Evolutionary conservation across 2,329 filamentous ascomycete genomes (phyloP).

Genomic region (Neocucurbitaria cava): DNA sequence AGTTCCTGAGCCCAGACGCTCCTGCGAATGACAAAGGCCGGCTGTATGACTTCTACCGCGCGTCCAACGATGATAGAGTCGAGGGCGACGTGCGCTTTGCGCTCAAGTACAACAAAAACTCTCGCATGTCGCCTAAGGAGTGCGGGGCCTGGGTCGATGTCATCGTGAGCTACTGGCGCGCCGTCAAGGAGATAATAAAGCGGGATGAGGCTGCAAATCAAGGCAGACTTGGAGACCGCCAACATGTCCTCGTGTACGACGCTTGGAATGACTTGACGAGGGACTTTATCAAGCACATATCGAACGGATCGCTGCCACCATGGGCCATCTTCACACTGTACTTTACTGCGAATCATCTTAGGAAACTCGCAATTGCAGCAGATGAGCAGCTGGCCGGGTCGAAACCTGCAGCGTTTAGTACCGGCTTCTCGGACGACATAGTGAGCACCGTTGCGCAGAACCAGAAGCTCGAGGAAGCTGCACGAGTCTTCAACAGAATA

Average conservation of each 20-base stretch:
- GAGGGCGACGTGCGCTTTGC: conserved; percentile 73
- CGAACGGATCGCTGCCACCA: conserved; percentile 75
- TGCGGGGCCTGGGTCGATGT: conserved; percentile 85
- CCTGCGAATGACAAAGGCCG: conserved; percentile 68
- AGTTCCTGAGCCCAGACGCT: conserved; percentile 75
- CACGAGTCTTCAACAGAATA: conserved; percentile 87
- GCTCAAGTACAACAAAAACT: conserved; percentile 69
- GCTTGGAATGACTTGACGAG: conserved; percentile 87
- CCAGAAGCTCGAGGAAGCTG: conserved; percentile 87
- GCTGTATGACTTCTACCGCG: conserved; percentile 73
- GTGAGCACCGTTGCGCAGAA: conserved; percentile 70
- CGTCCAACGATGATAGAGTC: conserved; percentile 70
- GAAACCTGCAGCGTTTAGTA: conserved; percentile 55
- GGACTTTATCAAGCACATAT: conserved; percentile 80
- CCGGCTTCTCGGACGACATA: conserved; percentile 78
- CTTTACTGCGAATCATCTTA: conserved; percentile 81
- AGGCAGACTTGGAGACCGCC: conserved; percentile 55
- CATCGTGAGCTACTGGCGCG: conserved; percentile 84
- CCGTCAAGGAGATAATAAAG: conserved; percentile 73
- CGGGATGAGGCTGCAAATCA: conserved; percentile 63
- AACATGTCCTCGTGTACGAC: conserved; percentile 85
- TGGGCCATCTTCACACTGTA: conserved; percentile 96
- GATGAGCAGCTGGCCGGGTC: conserved; percentile 71
- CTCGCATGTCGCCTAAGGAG: conserved; percentile 70
- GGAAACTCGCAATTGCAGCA: conserved; percentile 88